Base-by-base conservation (phyloP, 2,329 filamentous ascomycete species). In the Talaromyces sp. region DNA sequence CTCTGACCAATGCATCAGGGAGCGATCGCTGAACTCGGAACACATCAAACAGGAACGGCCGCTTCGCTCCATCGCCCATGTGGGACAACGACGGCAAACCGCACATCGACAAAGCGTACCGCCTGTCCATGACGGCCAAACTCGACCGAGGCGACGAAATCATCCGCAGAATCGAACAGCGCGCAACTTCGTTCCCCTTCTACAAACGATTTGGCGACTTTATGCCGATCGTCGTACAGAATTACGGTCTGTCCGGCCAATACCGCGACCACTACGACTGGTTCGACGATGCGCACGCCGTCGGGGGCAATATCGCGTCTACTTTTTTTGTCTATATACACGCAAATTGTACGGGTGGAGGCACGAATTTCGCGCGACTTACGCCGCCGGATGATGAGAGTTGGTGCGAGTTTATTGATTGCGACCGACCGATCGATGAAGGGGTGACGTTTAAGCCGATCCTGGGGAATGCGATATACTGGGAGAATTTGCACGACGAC, bases 241-340 rank as follows among this genome's bases (percentile, higher is more conserved):
- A 77, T 66, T 83, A 83, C 67, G 76, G 70, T 35, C 64, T 68
- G 11, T 77, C 77, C 14, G 78, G 81, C 67, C 78, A 75, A 61
- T 82, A 80, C 69, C 78, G 81, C 67, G 80, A 78, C 68, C 81
- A 83, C 71, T 81, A 79, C 3, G 81, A 83, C 71, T 83, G 81
- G 81, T 82, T 81, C 71, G 77, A 76, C 59, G 72, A 76, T n/a
- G 72, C 73, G 1, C 72, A 5, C 9, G 72, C 70, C 0, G 66
- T 76, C 9, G 80, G 80, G 11, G 80, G 80, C 7, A 82, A 82
- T 67, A 72, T 80, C 1, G 66, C 74, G 5, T 78, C 75, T 23
- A 81, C 79, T 14, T 81, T 83, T 68, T 83, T 83, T 66, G 81
- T 75, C 3, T 82, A 82, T 64, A 76, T 82, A 18, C 71, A 73